Conservation (phyloP, 2,329 filamentous ascomycete genomes). For the Colletotrichum navitas region DNA sequence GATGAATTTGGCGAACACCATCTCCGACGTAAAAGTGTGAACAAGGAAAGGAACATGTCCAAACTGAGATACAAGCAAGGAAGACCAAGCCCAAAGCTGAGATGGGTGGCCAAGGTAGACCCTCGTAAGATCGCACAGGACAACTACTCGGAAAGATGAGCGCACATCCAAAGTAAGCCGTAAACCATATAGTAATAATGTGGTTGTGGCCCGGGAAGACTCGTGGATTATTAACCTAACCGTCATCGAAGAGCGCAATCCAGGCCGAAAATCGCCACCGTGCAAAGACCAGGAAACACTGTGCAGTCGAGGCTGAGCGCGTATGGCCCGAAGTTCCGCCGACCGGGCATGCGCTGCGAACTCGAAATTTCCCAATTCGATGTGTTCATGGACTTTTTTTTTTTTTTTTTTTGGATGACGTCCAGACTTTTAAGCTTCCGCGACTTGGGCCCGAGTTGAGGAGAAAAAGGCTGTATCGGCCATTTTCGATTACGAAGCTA, state of each 20-base stretch:
- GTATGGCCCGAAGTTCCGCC: slow-evolving; percentile 40
- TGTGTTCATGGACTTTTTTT: slow-evolving; percentile 38
- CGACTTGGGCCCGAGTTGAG: slow-evolving; percentile 23
- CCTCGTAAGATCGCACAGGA: too few species aligned
- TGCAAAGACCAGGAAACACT: background rate
- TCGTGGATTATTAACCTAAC: background rate
- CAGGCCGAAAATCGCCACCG: background rate
- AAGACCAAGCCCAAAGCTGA: background rate
- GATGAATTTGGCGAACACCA: too few species aligned
- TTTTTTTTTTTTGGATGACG: slow-evolving; percentile 43
- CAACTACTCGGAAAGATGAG: background rate
- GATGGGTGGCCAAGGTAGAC: background rate
- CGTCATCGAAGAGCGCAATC: background rate
- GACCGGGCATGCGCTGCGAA: slow-evolving; percentile 30
- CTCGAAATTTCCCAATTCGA: slow-evolving; percentile 41
- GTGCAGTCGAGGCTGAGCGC: background rate
- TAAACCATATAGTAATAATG: background rate
- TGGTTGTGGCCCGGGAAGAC: background rate
- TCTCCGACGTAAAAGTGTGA: background rate
- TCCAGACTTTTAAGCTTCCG: slow-evolving; percentile 37
- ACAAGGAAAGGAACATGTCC: background rate
- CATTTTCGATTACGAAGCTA: background rate
- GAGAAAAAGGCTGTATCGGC: slow-evolving; percentile 8
- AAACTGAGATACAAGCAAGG: background rate
- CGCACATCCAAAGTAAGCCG: background rate